phyloP scores from a whole-genome alignment of 176 grass and related monocot species.

The Carex parvula region DNA sequence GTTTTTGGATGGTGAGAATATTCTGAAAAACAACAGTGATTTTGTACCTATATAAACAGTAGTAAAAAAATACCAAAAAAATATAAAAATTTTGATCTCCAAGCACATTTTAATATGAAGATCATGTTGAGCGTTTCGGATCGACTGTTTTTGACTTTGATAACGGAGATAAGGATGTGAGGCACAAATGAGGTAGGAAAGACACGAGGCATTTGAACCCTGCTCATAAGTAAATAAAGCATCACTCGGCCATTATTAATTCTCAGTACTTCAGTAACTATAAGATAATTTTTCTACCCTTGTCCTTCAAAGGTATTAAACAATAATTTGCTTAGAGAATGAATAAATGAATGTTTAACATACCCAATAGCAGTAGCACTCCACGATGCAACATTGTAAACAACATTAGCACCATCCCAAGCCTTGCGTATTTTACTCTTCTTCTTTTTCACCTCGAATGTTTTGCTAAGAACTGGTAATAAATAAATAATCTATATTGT shows the following conservation, averaged over 20 bases:
- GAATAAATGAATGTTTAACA: neutral
- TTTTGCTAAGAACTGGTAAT: conserved; percentile 58
- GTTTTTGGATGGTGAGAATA: too few species aligned
- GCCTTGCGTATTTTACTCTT: conserved; percentile 67
- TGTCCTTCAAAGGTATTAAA: neutral
- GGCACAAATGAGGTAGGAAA: too few species aligned
- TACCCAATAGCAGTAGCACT: conserved; percentile 87
- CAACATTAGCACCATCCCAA: conserved; percentile 78
- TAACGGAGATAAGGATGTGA: too few species aligned
- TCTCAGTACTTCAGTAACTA: neutral
- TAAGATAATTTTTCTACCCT: neutral
- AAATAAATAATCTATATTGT: neutral
- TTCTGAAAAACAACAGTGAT: too few species aligned
- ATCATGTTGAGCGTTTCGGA: too few species aligned
- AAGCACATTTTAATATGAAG: too few species aligned
- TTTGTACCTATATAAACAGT: too few species aligned
- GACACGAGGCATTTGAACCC: too few species aligned
- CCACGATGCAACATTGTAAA: conserved; percentile 90
- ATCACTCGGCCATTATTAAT: neutral
- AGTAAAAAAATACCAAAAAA: too few species aligned
- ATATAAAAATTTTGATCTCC: too few species aligned
- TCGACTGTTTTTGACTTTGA: too few species aligned
- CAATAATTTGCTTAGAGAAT: neutral
- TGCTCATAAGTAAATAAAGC: neutral
- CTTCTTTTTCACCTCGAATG: conserved; percentile 69